Evolutionary conservation across 2,329 filamentous ascomycete species (phyloP), one percentile per base, ranked within the genome.

Genomic region (Harringtonia aguacate): DNA sequence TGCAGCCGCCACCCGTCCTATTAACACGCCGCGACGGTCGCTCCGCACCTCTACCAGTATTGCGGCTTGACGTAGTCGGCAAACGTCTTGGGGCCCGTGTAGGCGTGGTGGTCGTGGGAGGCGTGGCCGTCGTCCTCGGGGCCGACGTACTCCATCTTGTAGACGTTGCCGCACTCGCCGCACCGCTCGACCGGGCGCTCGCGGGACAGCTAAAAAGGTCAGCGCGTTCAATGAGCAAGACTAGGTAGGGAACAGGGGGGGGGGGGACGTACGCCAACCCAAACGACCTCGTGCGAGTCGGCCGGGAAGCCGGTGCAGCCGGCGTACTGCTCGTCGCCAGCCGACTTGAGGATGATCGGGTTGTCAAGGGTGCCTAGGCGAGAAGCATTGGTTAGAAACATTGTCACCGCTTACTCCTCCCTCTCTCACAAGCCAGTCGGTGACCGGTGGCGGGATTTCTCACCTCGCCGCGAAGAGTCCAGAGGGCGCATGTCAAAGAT

Each of bases 401-500:
- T 8, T 14, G n/a, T 37, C n/a, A 37, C 21, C 7, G 13, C 18
- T 14, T 5, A 2, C 17, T 5, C 12, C 20, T 43, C 27, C 15
- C n/a, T 21, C 8, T 20, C 20, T 13, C 15, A n/a, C n/a, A n/a
- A n/a, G n/a, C n/a, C n/a, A n/a, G n/a, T 18, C 2, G n/a, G 27
- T 20, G 20, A 30, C n/a, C 15, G 31, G 7, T 7, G 31, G n/a
- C 8, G n/a, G 31, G 6, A 14, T 34, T 29, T 9, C 34, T 24
- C 74, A 86, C 90, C 90, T 67, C 77, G 78, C 62, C 92, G 82
- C 65, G 84, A 92, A 52, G 90, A 75, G 65, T 97, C 92, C 57
- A 98, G 79, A 52, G 92, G 92, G 68, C 80, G 83, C 92, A 97
- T 95, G 72, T 98, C 89, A 73, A 98, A 98, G 64, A 97, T 75